These are phyloP conservation scores for Madurella mycetomatis DNA, from an alignment of 2,329 filamentous ascomycete species.

Conservation along the genomic window DNA sequence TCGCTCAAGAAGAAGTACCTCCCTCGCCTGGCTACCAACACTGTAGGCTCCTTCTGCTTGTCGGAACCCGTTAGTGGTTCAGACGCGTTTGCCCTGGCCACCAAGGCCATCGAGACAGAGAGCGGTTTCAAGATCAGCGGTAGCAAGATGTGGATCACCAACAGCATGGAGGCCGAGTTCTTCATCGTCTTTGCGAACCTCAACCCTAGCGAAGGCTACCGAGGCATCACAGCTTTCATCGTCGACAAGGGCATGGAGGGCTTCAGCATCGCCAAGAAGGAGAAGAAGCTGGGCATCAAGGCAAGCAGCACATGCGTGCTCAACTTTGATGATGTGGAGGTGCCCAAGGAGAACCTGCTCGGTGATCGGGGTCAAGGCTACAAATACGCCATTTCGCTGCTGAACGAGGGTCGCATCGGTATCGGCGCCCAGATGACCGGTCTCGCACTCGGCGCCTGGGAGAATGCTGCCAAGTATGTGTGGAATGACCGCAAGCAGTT, in stretches of 20 bases:
- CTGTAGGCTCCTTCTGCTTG: slow-evolving; percentile 87
- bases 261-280: slow-evolving; percentile 97
- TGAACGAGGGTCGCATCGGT: slow-evolving; percentile 96
- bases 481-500: slow-evolving; percentile 99
- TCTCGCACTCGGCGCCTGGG: slow-evolving; percentile 86
- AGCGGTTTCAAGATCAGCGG: slow-evolving; percentile 84
- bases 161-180: slow-evolving; percentile 86
- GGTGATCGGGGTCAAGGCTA: slow-evolving; percentile 89
- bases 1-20: slow-evolving; percentile 80
- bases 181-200: slow-evolving; percentile 99
- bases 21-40: slow-evolving; percentile 83
- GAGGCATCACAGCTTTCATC: slow-evolving; percentile 93
- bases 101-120: slow-evolving; percentile 78
- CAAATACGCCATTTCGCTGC: slow-evolving; percentile 90
- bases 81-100: slow-evolving; percentile 92
- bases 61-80: slow-evolving; percentile 91
- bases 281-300: slow-evolving; percentile 98
- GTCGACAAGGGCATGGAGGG: slow-evolving; percentile 86
- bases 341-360: slow-evolving; percentile 82
- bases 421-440: slow-evolving; percentile 99
- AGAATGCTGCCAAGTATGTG: slow-evolving; percentile 88
- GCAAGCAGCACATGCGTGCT: slow-evolving; percentile 95
- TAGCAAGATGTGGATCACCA: slow-evolving; percentile 99
- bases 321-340: slow-evolving; percentile 93
- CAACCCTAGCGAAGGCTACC: slow-evolving; percentile 87